A percentile compares a stretch with the other conserved stretches of the same genome.
phyloP scores from a whole-genome alignment of 1,139 yeast species.

The Taphrina betulina region DNA sequence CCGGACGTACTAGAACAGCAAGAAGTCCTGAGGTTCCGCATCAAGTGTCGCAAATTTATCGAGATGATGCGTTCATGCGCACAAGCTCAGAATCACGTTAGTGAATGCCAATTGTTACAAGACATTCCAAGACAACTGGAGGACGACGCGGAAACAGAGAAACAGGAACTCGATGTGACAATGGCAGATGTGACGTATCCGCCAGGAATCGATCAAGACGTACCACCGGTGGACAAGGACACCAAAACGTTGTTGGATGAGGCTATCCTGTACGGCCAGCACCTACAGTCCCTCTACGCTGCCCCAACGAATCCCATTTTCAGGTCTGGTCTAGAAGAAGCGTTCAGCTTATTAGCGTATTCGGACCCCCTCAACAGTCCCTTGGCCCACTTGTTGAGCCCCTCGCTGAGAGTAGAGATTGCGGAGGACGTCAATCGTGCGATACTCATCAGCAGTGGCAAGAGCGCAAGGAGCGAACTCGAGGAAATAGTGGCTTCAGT shows the following conservation, averaged over 20 bases:
- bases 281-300: slow-evolving; percentile 48
- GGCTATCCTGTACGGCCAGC: slow-evolving; percentile 53
- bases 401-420: slow-evolving; percentile 46
- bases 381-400: slow-evolving; percentile 47
- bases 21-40: slow-evolving; percentile 53
- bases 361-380: slow-evolving; percentile 49
- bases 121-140: too few relatives aligned
- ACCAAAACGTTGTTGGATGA: slow-evolving; percentile 29
- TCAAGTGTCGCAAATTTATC: slow-evolving; percentile 55
- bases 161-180: neutral
- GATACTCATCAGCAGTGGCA: slow-evolving; percentile 44
- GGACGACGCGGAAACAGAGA: neutral
- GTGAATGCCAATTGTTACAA: too few relatives aligned
- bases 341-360: slow-evolving; percentile 56
- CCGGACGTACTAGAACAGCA: slow-evolving; percentile 51
- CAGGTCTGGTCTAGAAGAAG: slow-evolving; percentile 46
- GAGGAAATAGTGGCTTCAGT: slow-evolving; percentile 30
- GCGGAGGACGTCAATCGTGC: slow-evolving; percentile 51
- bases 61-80: slow-evolving; percentile 45
- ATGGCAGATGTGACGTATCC: slow-evolving; percentile 31
- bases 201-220: too few relatives aligned
- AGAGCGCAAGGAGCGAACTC: slow-evolving; percentile 19
- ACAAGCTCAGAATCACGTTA: slow-evolving; percentile 3
- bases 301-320: slow-evolving; percentile 43
- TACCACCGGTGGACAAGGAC: slow-evolving; percentile 25